These are phyloP conservation scores for Plantago major DNA, from an alignment of 257 asterid genomes.

Conservation along the genomic window DNA sequence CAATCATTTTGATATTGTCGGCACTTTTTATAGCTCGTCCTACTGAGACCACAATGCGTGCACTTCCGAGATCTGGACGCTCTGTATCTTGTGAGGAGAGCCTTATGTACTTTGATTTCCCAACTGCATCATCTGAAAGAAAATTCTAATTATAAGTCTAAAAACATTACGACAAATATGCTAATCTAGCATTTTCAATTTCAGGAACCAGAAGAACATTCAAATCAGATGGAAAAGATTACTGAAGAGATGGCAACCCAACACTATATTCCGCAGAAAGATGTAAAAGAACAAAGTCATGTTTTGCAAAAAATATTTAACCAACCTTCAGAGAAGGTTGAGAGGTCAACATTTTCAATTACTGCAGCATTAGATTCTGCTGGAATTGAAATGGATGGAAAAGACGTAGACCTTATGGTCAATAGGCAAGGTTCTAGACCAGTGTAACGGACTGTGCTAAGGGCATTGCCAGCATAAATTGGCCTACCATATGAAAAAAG, in stretches of 20 bases:
- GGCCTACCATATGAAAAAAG: conserved; percentile 61
- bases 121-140: conserved; percentile 57
- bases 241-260: background rate
- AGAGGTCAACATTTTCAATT: conserved; percentile 77
- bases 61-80: conserved; percentile 90
- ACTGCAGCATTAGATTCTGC: conserved; percentile 46
- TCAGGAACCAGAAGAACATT: background rate
- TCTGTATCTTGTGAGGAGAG: conserved; percentile 78
- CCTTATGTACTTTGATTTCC: conserved; percentile 63
- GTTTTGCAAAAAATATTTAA: conserved; percentile 15
- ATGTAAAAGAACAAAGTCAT: conserved; percentile 3
- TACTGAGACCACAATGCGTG: conserved; percentile 78
- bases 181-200: conserved; percentile 1
- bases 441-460: conserved; percentile 72
- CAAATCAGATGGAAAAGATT: background rate
- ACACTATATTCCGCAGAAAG: conserved; percentile 13
- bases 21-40: conserved; percentile 95
- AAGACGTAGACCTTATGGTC: conserved; percentile 87
- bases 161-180: conserved; percentile 12
- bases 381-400: conserved; percentile 37
- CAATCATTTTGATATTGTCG: conserved; percentile 87
- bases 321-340: conserved; percentile 71
- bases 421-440: conserved; percentile 89
- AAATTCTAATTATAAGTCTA: background rate
- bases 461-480: conserved; percentile 96